A percentile compares a stretch with the other conserved stretches of the same genome.
These are phyloP conservation scores for Pythium phragmitis DNA, from an alignment of 352 stramenopile species.

Conservation along the genomic window DNA sequence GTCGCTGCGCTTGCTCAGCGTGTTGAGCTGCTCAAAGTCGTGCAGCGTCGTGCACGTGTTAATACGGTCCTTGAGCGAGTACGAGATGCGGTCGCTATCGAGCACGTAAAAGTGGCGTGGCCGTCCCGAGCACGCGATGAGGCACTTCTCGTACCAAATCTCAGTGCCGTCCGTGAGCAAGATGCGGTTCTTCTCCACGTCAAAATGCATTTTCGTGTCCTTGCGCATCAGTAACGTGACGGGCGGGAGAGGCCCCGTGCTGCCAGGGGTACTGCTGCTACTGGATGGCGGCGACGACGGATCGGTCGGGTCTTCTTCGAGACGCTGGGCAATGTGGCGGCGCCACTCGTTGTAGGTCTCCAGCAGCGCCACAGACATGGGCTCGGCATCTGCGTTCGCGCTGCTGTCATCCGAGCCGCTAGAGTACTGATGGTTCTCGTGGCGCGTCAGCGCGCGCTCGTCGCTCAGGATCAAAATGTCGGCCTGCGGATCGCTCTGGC, in stretches of 20 bases:
- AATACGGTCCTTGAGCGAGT: conserved; percentile 82
- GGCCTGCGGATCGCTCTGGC: conserved; percentile 66
- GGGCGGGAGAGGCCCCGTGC: conserved; percentile 24
- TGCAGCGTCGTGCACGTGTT: conserved; percentile 80
- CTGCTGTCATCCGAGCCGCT: conserved; percentile 27
- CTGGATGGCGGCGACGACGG: neutral
- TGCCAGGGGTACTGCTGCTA: neutral
- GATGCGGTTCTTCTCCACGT: conserved; percentile 86
- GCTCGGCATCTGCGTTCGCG: conserved; percentile 16
- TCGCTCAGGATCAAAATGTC: conserved; percentile 91
- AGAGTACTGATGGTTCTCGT: conserved; percentile 33
- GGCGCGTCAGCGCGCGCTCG: conserved; percentile 59
- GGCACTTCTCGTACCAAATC: conserved; percentile 83
- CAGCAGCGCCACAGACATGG: conserved; percentile 56
- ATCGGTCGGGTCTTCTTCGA: conserved; percentile 67
- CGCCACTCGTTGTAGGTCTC: conserved; percentile 91
- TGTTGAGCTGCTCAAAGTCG: conserved; percentile 83
- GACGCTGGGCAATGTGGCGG: conserved; percentile 73
- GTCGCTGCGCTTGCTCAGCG: conserved; percentile 44
- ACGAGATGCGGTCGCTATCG: conserved; percentile 78
- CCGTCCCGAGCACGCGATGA: conserved; percentile 83
- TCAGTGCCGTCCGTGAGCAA: conserved; percentile 77
- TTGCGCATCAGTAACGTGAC: conserved; percentile 82
- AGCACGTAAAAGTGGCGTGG: conserved; percentile 89
- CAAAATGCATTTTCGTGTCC: conserved; percentile 65